phyloP scores from a whole-genome alignment of 306 rosid species.

The Macrotyloma uniflorum region DNA sequence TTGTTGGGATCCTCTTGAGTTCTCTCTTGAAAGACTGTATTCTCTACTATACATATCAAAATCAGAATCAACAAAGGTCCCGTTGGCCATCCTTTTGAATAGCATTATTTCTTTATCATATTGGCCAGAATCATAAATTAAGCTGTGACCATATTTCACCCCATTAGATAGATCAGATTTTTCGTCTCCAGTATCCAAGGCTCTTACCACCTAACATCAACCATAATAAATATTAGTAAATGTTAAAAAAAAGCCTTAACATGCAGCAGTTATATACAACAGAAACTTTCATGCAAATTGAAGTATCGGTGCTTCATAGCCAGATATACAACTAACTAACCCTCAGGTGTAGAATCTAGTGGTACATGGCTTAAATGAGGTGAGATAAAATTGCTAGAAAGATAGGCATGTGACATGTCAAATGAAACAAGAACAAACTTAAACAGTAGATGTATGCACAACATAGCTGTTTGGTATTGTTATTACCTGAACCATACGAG shows the following conservation, averaged over 20 bases:
- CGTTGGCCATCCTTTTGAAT: constrained; percentile 71
- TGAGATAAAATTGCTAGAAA: background rate
- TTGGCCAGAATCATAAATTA: constrained; percentile 74
- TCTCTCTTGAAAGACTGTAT: constrained; percentile 48
- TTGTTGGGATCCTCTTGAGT: constrained; percentile 37
- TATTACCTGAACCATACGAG: constrained; percentile 92
- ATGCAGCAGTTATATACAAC: background rate
- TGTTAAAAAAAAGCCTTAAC: background rate
- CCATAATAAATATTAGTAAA: constrained; percentile 11
- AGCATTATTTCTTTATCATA: constrained; percentile 70
- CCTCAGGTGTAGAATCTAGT: background rate
- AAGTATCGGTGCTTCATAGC: no score
- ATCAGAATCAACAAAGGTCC: constrained; percentile 51
- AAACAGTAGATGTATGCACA: background rate
- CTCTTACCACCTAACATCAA: constrained; percentile 74
- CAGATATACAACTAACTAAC: background rate
- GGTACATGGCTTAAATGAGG: background rate
- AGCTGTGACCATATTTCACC: constrained; percentile 83
- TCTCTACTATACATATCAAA: constrained; percentile 54
- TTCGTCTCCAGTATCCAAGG: constrained; percentile 72
- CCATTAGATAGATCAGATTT: constrained; percentile 81
- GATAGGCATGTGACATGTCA: background rate
- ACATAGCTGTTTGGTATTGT: background rate
- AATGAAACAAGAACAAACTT: background rate
- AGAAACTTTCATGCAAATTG: background rate